Evolutionary conservation across 441 rosid species (phyloP), one percentile per base, ranked within the genome.

Genomic region (Brassica balearica): DNA sequence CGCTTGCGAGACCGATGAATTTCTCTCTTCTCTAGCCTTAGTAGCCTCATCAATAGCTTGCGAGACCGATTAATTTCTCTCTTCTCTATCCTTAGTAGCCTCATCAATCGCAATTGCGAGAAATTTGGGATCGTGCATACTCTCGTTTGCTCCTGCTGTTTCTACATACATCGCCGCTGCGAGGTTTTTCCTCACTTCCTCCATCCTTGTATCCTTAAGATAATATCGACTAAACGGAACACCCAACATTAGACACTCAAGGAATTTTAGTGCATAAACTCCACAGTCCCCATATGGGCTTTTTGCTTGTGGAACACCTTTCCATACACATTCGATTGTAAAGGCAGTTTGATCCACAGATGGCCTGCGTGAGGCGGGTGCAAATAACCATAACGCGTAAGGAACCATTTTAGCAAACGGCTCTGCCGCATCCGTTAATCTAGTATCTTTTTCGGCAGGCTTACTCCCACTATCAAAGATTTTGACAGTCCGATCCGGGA

Each of bases 201-300:
- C 19, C 19, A 17, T 17, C 19, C 19, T 17, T 17, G 19, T 17
- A 17, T 17, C 19, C 19, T 17, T 17, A 17, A 17, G 19, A 17
- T 17, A 17, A 17, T 17, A 17, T 17, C 1, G 19, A 17, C 19
- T 17, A 17, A 17, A 17, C 19, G 19, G 19, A 48, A 48, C 56
- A 48, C 56, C 56, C 56, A 48, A 1, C 56, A 48, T n/a, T 48
- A n/a, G 56, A 48, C 56, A 48, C 56, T 48, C 56, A 48, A 48
- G 56, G 56, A 48, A 48, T 48, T 48, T 48, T n/a, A 48, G 56
- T n/a, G 56, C 6, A 46, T 48, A 48, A 48, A 48, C 17, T 48
- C 17, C 56, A 48, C 56, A 4, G 56, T 48, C 56, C 56, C 56
- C 56, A 48, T n/a, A 48, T 48, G 56, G 55, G 7, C 0, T 2